phyloP scores from a whole-genome alignment of 2,329 filamentous ascomycete genomes.

The Curvularia spicifera region DNA sequence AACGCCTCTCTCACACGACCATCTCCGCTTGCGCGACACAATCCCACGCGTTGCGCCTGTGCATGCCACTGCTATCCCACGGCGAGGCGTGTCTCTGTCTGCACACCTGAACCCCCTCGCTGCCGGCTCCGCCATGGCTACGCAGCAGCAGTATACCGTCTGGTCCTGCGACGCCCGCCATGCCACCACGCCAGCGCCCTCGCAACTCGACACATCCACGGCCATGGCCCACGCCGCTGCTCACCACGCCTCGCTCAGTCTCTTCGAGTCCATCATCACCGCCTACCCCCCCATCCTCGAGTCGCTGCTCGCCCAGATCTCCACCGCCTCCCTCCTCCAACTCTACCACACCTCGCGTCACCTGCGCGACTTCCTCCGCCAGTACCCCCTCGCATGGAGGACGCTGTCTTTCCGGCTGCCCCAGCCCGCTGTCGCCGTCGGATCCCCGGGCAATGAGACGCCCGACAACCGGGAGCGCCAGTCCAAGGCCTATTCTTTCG shows the following conservation, averaged over 20 bases:
- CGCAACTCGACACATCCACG: conserved; percentile 11
- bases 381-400: conserved; percentile 67
- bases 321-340: conserved; percentile 62
- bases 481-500: conserved; percentile 64
- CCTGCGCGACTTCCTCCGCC: conserved; percentile 60
- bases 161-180: conserved; percentile 22
- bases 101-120: conserved; percentile 17
- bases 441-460: conserved; percentile 50
- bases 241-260: conserved; percentile 32
- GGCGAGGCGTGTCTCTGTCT: conserved; percentile 34
- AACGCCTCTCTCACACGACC: conserved; percentile 33
- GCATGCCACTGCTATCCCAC: conserved; percentile 31
- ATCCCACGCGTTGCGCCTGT: conserved; percentile 32
- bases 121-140: conserved; percentile 37
- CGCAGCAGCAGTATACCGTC: conserved; percentile 27
- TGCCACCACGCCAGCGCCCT: conserved; percentile 1
- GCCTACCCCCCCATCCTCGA: conserved; percentile 65
- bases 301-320: conserved; percentile 63
- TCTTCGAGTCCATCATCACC: conserved; percentile 62
- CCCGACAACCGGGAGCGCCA: conserved; percentile 54
- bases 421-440: conserved; percentile 47
- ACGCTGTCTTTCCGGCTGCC: conserved; percentile 64
- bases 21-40: conserved; percentile 30
- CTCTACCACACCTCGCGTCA: conserved; percentile 65
- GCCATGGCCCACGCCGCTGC: conserved; percentile 9